A percentile compares a stretch with the other conserved stretches of the same genome.
Conservation (phyloP, 129 eudicot genomes). For the Mikania micrantha region DNA sequence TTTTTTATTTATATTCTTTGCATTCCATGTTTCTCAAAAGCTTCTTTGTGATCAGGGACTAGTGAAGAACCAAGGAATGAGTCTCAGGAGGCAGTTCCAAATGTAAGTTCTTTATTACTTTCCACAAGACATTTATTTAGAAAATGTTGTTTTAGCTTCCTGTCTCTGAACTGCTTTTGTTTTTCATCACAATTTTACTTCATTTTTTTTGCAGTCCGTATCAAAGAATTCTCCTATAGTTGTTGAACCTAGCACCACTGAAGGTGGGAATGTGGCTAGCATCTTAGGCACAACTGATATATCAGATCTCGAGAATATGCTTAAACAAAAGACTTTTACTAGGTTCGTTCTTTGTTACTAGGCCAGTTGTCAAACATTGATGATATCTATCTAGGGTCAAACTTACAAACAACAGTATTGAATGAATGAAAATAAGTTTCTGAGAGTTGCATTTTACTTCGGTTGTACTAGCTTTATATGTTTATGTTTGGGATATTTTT, state of each 20-base stretch:
- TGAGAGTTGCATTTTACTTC: background rate
- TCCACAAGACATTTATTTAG: background rate
- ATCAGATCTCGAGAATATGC: conserved; percentile 72
- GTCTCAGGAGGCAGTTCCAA: conserved; percentile 27
- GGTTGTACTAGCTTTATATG: background rate
- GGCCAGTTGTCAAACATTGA: background rate
- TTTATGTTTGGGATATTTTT: background rate
- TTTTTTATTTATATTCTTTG: background rate
- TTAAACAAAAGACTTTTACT: conserved; percentile 75
- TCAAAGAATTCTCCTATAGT: conserved; percentile 20
- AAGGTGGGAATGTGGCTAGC: conserved; percentile 20
- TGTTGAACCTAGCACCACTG: conserved; percentile 17
- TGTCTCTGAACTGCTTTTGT: background rate
- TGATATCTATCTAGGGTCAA: background rate
- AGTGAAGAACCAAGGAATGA: conserved; percentile 29
- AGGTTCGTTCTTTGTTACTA: conserved; percentile 40
- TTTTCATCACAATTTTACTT: background rate
- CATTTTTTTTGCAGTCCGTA: background rate
- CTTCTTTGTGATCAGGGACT: conserved; percentile 34
- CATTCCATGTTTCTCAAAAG: background rate
- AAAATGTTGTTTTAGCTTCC: background rate
- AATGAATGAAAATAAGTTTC: background rate
- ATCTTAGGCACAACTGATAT: conserved; percentile 31
- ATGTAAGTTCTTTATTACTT: conserved; percentile 34
- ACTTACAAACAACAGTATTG: background rate